A percentile compares a stretch with the other conserved stretches of the same genome.
phyloP scores from a whole-genome alignment of 139 green algal species.

The Zygnema circumcarinatum region DNA sequence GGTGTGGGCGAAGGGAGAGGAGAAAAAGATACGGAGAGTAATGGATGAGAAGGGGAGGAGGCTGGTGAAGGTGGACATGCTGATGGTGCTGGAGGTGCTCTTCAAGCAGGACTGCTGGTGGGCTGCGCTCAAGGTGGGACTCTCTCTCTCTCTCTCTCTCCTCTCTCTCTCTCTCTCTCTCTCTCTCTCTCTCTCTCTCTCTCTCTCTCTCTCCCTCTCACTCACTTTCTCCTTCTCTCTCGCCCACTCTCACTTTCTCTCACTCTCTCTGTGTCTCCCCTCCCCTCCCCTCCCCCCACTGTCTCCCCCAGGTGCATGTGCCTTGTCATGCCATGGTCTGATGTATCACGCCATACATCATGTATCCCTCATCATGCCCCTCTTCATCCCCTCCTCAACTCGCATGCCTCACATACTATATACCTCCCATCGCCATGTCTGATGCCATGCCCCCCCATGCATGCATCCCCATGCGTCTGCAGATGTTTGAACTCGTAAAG shows the following conservation, averaged over 20 bases:
- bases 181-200: neutral
- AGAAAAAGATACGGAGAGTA: neutral
- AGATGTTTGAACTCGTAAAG: neutral
- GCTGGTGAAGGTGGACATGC: conserved; percentile 29
- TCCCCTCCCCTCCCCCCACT: neutral
- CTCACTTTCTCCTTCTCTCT: neutral
- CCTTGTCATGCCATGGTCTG: too few species aligned
- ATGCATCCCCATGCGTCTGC: too few species aligned
- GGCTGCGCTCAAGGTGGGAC: neutral
- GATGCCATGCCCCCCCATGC: too few species aligned
- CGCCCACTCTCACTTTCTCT: neutral
- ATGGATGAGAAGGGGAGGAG: neutral
- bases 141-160: conserved; percentile 25
- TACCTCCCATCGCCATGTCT: too few species aligned
- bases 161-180: neutral
- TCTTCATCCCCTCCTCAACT: too few species aligned
- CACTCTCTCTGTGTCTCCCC: conserved; percentile 9
- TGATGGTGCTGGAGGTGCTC: neutral
- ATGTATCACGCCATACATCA: too few species aligned
- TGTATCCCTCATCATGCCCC: too few species aligned
- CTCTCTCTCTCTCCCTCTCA: neutral
- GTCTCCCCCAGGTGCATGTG: too few species aligned
- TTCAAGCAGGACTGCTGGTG: neutral
- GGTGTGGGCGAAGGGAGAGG: neutral
- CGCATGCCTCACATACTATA: too few species aligned